Percentiles rank a stretch among this genome's conserved stretches.
phyloP scores from a whole-genome alignment of 441 rosid species.

The Jatropha podagrica region DNA sequence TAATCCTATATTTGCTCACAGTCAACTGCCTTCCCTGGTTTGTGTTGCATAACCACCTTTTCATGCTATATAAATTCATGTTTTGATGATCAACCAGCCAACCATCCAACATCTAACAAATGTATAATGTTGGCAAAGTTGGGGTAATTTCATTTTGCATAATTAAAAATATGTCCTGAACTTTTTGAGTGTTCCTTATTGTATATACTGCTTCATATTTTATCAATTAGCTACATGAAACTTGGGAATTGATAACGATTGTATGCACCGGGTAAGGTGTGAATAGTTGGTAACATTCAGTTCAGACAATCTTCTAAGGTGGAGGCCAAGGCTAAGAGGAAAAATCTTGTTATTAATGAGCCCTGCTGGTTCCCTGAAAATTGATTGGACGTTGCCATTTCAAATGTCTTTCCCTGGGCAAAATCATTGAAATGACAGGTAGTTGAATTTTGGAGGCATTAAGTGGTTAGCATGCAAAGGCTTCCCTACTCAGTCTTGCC shows the following conservation, averaged over 20 bases:
- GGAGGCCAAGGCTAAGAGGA: neutral
- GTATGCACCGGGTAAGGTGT: neutral
- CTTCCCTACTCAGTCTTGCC: neutral
- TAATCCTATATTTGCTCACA: conserved; percentile 94
- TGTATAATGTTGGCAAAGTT: neutral
- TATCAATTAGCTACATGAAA: neutral
- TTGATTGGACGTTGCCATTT: neutral
- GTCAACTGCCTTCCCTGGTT: conserved; percentile 94
- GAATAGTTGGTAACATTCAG: neutral
- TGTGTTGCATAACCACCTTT: conserved; percentile 27
- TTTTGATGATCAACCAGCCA: neutral
- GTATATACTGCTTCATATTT: neutral
- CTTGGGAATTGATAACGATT: neutral
- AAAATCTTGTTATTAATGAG: neutral
- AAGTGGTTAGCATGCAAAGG: neutral
- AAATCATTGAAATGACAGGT: neutral
- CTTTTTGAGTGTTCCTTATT: neutral
- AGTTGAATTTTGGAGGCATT: neutral
- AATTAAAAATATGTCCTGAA: neutral
- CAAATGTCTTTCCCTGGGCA: neutral
- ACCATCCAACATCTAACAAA: neutral
- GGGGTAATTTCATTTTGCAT: neutral
- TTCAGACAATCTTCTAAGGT: neutral
- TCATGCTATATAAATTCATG: neutral
- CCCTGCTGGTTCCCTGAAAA: neutral